Evolutionary conservation across 1,139 yeast genomes (phyloP).

Genomic region (Yueomyces sp.): DNA sequence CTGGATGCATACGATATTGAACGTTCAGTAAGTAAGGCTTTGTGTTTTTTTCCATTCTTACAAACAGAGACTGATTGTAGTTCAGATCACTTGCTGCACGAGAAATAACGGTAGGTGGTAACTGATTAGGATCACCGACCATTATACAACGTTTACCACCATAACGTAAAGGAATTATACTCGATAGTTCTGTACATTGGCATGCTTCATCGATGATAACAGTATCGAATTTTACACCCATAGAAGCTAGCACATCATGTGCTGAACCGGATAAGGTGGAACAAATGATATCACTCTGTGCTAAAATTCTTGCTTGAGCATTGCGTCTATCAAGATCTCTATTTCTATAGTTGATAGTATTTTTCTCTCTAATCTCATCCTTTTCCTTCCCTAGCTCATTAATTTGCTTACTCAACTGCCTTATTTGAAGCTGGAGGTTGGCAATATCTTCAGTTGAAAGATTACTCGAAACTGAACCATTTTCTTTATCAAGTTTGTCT

Average conservation of each 20-base stretch:
- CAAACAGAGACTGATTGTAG: conserved; percentile 89
- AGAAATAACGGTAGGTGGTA: conserved; percentile 97
- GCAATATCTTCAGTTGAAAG: conserved; percentile 26
- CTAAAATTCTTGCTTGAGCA: conserved; percentile 58
- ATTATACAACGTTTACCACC: conserved; percentile 86
- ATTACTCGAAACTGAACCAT: conserved; percentile 18
- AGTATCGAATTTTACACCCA: conserved; percentile 76
- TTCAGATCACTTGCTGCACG: conserved; percentile 68
- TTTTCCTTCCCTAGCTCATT: conserved; percentile 60
- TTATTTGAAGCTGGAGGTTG: conserved; percentile 35
- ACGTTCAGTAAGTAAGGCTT: conserved; percentile 61
- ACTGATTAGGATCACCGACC: conserved; percentile 99
- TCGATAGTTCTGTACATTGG: conserved; percentile 89
- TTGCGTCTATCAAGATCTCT: conserved; percentile 70
- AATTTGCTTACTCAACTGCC: conserved; percentile 45
- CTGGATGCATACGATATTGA: conserved; percentile 98
- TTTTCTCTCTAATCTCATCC: conserved; percentile 69
- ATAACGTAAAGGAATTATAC: conserved; percentile 83
- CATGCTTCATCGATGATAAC: conserved; percentile 97
- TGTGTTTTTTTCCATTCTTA: conserved; percentile 73
- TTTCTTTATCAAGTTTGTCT: conserved; percentile 18
- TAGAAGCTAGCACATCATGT: conserved; percentile 65
- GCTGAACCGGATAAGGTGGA: conserved; percentile 93
- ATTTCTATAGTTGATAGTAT: conserved; percentile 55
- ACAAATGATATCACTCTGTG: conserved; percentile 79